Base-by-base conservation (phyloP, 805 yeast species). In the Spathaspora arborariae region DNA sequence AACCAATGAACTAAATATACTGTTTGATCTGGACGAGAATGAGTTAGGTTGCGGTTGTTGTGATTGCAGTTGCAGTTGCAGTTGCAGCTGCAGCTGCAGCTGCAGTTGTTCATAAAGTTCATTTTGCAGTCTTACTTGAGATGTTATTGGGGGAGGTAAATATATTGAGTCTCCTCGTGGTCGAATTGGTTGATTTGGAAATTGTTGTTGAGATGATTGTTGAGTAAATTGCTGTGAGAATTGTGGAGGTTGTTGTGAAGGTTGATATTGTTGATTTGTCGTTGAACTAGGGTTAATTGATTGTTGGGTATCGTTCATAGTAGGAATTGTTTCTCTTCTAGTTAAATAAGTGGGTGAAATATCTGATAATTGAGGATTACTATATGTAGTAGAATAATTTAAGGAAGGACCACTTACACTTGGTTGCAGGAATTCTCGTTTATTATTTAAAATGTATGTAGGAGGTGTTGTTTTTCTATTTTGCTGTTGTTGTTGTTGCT, bases 101-200 rank as follows among this genome's bases (percentile, higher is more conserved):
- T 30, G 35, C 8, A 13, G 20, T 13, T 33, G 36, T 20, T 47
- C 57, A 35, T 46, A 50, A 19, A 44, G 54, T 13, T 42, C 49
- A 21, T 20, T 46, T 10, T 38, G 39, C 45, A 39, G 45, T 26
- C 55, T 45, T 27, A 39, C 27, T 40, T 49, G 52, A 4, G 64
- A 59, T 41, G 48, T 47, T 13, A 61, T 52, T 3, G 72, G 71
- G 13, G 74, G 75, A 2, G 74, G 76, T 5, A 70, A 56, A 36
- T 55, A 65, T 7, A 70, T 63, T 21, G 68, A 61, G 47, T 70
- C 75, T 9, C 71, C 72, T 24, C 75, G 54, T 20, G 70, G 63
- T 41, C 74, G 54, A 26, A 39, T 33, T 13, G 47, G 35, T 34
- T 46, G 49, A n/a, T 46, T 47, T 2, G 33, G 20, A n/a, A 45